Percentiles rank a stretch among this genome's conserved stretches.
These are phyloP conservation scores for Dictyostelium discoideum DNA, from an alignment of 78 protist species.

Conservation along the genomic window DNA sequence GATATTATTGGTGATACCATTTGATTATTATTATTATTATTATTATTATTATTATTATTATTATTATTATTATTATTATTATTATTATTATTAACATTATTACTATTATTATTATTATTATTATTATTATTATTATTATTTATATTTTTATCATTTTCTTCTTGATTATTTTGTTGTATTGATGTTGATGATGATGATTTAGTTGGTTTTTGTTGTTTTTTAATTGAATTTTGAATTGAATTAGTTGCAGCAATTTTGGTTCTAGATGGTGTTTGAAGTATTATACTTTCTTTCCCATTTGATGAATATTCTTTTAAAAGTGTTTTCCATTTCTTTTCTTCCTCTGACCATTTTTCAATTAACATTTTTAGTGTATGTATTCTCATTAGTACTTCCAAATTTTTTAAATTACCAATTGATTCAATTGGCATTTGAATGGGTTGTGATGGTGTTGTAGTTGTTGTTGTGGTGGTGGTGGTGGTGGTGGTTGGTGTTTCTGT, in stretches of 20 bases:
- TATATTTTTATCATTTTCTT: background rate
- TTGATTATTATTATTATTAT: background rate
- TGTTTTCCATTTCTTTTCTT: constrained; percentile 41
- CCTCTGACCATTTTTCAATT: constrained; percentile 3
- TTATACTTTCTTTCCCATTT: constrained; percentile 13
- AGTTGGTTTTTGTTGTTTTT: constrained; percentile 2
- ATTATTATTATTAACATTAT: background rate
- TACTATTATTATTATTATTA: too few species aligned
- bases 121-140: background rate
- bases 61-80: background rate
- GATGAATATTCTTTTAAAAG: constrained; percentile 20
- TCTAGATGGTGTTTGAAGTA: constrained; percentile 32
- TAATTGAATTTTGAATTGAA: too few species aligned
- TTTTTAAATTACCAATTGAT: constrained; percentile 5
- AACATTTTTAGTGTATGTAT: constrained; percentile 6
- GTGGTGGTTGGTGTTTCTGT: background rate
- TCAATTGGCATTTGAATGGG: background rate
- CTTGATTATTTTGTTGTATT: background rate
- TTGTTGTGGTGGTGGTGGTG: background rate
- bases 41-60: too few species aligned
- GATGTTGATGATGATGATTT: constrained; percentile 1
- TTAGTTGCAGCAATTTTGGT: background rate
- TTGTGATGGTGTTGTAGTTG: background rate
- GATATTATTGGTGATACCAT: background rate
- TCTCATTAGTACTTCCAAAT: constrained; percentile 4